These are phyloP conservation scores for Acorus gramineus DNA, from an alignment of 106 monocot species.

Conservation along the genomic window DNA sequence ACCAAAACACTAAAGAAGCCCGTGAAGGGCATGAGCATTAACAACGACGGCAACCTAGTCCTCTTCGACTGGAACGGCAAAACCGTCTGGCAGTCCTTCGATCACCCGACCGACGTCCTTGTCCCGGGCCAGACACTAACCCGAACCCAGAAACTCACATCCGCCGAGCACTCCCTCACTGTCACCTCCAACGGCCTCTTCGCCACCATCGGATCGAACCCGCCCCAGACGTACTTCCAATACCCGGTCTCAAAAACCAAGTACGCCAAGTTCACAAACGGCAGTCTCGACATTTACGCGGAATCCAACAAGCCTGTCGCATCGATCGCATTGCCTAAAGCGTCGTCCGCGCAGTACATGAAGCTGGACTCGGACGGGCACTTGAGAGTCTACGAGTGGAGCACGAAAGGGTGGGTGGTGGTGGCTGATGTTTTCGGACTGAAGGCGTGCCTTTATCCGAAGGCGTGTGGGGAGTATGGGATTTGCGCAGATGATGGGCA, in stretches of 20 bases:
- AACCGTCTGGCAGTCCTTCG: conserved; percentile 1
- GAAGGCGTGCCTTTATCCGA: too few relatives aligned
- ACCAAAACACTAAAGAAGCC: background rate
- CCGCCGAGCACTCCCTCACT: too few relatives aligned
- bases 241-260: background rate
- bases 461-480: too few relatives aligned
- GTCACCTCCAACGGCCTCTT: too few relatives aligned
- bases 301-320: too few relatives aligned
- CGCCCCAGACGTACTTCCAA: too few relatives aligned
- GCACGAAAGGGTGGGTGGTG: conserved; percentile 8
- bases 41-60: conserved; percentile 2
- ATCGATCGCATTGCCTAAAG: conserved; percentile 4
- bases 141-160: too few relatives aligned
- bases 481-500: too few relatives aligned
- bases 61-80: background rate
- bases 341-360: conserved; percentile 28
- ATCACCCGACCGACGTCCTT: conserved; percentile 3
- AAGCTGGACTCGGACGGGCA: conserved; percentile 41
- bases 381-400: conserved; percentile 31
- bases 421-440: conserved; percentile 11
- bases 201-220: too few relatives aligned
- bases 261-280: background rate
- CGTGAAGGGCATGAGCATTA: background rate
- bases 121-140: background rate
- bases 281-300: background rate